A percentile compares a stretch with the other conserved stretches of the same genome.
Evolutionary conservation across 352 stramenopile genomes (phyloP).

Genomic region (Thraustotheca clavata): DNA sequence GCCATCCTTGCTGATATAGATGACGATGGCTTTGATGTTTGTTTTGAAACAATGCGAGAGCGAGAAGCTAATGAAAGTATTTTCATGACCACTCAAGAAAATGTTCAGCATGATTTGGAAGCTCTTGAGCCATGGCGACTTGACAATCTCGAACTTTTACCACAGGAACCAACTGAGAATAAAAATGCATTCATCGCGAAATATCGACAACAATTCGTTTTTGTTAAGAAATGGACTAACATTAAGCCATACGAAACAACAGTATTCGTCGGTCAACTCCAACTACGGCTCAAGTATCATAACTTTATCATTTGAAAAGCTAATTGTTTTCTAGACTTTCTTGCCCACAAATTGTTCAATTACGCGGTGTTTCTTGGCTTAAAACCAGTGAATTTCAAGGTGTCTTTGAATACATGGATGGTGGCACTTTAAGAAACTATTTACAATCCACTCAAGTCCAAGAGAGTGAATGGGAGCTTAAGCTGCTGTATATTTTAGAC

Average conservation of each 20-base stretch:
- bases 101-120: background rate
- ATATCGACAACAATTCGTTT: background rate
- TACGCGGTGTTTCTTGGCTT: background rate
- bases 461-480: background rate
- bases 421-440: background rate
- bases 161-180: background rate
- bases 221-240: background rate
- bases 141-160: background rate
- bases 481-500: constrained; percentile 6
- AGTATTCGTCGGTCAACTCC: background rate
- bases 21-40: background rate
- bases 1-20: constrained; percentile 1
- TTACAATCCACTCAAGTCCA: background rate
- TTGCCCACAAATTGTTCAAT: background rate
- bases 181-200: background rate
- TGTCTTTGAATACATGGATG: constrained; percentile 5
- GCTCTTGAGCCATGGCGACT: background rate
- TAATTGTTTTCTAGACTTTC: background rate
- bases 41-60: background rate
- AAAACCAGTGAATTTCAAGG: background rate
- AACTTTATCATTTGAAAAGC: too few species aligned
- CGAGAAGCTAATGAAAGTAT: background rate
- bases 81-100: background rate
- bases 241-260: background rate
- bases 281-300: background rate